phyloP scores from a whole-genome alignment of 208 protist species.

The Trypanosoma brucei region DNA sequence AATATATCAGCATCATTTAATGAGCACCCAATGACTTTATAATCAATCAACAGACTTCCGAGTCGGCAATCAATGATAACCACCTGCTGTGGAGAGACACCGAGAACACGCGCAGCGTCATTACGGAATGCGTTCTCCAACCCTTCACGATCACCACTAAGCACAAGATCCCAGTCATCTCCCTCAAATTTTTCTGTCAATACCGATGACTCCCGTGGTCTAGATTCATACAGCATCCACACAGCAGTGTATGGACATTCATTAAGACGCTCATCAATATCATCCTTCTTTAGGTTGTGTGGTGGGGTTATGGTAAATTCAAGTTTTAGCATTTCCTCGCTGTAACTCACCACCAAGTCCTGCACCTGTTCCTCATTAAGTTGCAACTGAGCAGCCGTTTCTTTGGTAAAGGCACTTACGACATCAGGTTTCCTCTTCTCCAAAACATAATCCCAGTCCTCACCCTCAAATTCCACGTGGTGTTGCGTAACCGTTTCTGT shows the following conservation, averaged over 20 bases:
- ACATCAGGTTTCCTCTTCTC: neutral
- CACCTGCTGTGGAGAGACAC: neutral
- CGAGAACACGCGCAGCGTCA: neutral
- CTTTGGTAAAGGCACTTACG: neutral
- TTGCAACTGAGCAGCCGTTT: neutral
- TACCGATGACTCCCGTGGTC: constrained; percentile 27
- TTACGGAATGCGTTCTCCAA: neutral
- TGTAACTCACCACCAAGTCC: neutral
- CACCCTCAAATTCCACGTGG: neutral
- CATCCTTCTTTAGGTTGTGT: neutral
- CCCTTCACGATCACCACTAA: constrained; percentile 5
- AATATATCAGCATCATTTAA: neutral
- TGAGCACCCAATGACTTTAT: neutral
- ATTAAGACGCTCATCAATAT: neutral
- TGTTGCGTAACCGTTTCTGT: neutral
- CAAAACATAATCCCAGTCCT: neutral
- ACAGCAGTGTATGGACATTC: constrained; percentile 35
- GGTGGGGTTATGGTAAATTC: neutral
- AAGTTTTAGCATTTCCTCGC: neutral
- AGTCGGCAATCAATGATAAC: neutral
- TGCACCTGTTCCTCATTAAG: neutral
- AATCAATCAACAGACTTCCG: neutral
- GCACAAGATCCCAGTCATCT: constrained; percentile 48
- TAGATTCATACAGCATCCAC: constrained; percentile 44
- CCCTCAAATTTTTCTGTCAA: constrained; percentile 46